Conservation (phyloP, 371 early-diverging fungal genomes). For the Rhizopus sp. region DNA sequence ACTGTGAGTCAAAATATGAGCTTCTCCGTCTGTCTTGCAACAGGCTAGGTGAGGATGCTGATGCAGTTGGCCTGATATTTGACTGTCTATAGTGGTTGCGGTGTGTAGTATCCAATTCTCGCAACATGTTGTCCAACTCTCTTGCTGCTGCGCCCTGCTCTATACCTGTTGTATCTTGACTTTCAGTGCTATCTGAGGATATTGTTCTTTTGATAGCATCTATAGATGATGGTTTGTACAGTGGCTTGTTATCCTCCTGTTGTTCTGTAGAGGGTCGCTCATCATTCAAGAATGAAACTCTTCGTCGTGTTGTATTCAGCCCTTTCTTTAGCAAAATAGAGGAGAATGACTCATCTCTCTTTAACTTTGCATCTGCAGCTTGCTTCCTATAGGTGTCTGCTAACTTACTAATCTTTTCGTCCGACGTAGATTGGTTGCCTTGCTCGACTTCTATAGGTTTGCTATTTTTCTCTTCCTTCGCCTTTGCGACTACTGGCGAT, state of each 20-base stretch:
- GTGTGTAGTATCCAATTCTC: slow-evolving; percentile 17
- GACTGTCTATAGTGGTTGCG: slow-evolving; percentile 2
- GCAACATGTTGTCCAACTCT: slow-evolving; percentile 23
- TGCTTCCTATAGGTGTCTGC: not conserved
- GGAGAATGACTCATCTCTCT: not conserved
- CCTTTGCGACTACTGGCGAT: no score
- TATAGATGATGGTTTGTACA: slow-evolving; percentile 8
- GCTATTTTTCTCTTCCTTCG: not conserved
- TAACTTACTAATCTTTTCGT: slow-evolving; percentile 10
- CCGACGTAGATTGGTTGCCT: not conserved
- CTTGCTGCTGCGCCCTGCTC: slow-evolving; percentile 14
- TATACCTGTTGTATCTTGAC: not conserved
- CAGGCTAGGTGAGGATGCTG: slow-evolving; percentile 18
- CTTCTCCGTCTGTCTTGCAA: slow-evolving; percentile 14
- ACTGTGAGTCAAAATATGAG: slow-evolving; percentile 1
- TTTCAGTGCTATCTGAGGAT: not conserved
- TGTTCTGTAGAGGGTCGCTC: not conserved
- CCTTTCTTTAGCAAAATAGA: slow-evolving; percentile 9
- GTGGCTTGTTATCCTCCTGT: not conserved
- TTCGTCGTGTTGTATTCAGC: slow-evolving; percentile 10
- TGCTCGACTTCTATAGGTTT: not conserved
- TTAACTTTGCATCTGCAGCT: not conserved
- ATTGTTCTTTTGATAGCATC: not conserved
- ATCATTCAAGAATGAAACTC: slow-evolving; percentile 7
- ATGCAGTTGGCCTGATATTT: slow-evolving; percentile 19